phyloP scores from a whole-genome alignment of 78 protist genomes.

The Chrysochromulina parva region DNA sequence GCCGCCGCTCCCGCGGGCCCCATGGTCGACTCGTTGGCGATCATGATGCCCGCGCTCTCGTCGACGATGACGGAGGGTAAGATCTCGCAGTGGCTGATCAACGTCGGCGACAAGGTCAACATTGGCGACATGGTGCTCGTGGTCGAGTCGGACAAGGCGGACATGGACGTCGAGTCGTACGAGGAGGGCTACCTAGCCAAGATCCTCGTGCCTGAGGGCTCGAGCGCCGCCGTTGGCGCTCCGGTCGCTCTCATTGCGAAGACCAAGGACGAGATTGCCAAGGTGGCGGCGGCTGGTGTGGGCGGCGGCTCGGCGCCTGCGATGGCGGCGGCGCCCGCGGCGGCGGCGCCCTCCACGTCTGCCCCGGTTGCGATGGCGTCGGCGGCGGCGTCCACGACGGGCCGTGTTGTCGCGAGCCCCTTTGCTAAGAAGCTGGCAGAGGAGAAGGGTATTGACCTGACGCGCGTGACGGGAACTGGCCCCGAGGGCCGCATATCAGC shows the following conservation, averaged over 20 bases:
- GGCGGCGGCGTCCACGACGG: background rate
- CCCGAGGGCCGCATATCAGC: conserved; percentile 35
- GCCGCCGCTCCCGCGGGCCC: background rate
- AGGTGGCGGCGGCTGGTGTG: background rate
- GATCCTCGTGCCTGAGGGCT: conserved; percentile 34
- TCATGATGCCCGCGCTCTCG: conserved; percentile 18
- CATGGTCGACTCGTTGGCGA: background rate
- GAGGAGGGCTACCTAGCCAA: conserved; percentile 7
- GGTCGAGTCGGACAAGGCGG: conserved; percentile 47
- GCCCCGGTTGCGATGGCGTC: background rate
- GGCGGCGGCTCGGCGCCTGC: background rate
- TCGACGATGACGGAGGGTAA: conserved; percentile 8
- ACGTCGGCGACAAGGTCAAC: conserved; percentile 27
- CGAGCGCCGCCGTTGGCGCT: background rate
- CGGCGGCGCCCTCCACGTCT: background rate
- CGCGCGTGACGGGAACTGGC: background rate
- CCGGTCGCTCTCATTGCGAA: background rate
- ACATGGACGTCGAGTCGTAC: conserved; percentile 24
- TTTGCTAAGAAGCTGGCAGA: background rate
- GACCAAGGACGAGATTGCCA: background rate
- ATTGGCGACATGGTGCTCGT: conserved; percentile 23
- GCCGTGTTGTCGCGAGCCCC: background rate
- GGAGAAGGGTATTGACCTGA: background rate
- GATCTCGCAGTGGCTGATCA: background rate
- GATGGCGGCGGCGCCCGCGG: background rate